Percentiles rank a stretch among this genome's conserved stretches.
phyloP scores from a whole-genome alignment of 2,329 filamentous ascomycete genomes.

The Neopestalotiopsis clavispora region DNA sequence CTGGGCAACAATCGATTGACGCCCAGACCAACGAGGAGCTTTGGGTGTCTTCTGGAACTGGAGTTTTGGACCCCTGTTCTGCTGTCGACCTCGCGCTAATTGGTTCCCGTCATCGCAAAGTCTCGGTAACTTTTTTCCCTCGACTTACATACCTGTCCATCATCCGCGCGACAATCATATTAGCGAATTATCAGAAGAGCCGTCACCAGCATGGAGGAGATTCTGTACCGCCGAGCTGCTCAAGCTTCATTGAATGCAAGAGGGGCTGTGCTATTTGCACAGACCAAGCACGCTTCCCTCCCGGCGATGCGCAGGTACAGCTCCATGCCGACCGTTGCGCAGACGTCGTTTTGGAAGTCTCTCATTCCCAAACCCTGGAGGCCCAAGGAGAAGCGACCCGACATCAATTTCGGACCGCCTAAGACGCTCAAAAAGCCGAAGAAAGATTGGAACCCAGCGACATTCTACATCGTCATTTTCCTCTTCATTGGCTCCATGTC shows the following conservation, averaged over 20 bases:
- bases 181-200: not conserved
- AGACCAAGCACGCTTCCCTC: conserved; percentile 17
- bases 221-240: conserved; percentile 24
- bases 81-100: not conserved
- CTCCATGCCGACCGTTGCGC: conserved; percentile 55
- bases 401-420: conserved; percentile 32
- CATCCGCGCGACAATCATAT: not conserved
- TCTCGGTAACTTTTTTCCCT: not conserved
- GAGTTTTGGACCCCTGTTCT: not conserved
- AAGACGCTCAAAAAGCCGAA: conserved; percentile 45
- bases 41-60: not conserved
- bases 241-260: conserved; percentile 20
- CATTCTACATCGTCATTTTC: conserved; percentile 82
- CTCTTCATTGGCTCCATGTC: conserved; percentile 92
- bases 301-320: conserved; percentile 33
- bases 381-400: conserved; percentile 39
- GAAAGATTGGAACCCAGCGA: conserved; percentile 79
- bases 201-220: conserved; percentile 22
- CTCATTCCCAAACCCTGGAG: conserved; percentile 72
- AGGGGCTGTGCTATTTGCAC: conserved; percentile 5
- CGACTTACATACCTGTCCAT: not conserved
- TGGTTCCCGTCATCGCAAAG: not conserved
- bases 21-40: not conserved
- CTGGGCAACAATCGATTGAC: conserved; percentile 7
- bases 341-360: conserved; percentile 70